Evolutionary conservation across 2,329 filamentous ascomycete species (phyloP), one percentile per base, ranked within the genome.

Genomic region (Periconia macrospinosa): DNA sequence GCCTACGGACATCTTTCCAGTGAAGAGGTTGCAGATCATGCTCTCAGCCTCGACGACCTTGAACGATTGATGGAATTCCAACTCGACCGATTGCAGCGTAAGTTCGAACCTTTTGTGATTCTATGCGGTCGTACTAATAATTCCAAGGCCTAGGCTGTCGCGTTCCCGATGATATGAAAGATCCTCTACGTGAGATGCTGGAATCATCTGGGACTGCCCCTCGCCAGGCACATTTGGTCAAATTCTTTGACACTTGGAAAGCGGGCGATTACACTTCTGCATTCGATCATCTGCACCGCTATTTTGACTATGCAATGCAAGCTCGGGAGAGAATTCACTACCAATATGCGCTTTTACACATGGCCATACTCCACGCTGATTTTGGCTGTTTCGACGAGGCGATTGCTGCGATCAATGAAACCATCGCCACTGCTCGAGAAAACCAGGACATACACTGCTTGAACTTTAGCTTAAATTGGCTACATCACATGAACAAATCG

Each of bases 251-350:
- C 71, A 86, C 92, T 0, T 97, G 92, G 93, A 85, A 89, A 70
- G 87, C 91, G 3, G 93, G 93, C 5, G 92, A 97, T 73, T 95
- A 93, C 66, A 86, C 90, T 13, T 91, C 90, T 1, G 89, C 94
- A 0, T 94, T 97, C 69, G 93, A 99, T 66, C 88, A 88, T 61
- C 81, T 99, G 18, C 92, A 97, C 72, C 87, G 91, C 48, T 99
- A 97, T 73, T 99, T 97, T 66, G 94, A 99, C 72, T 97, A 96
- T 73, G 94, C 92, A 1, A 92, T 95, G 85, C 89, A 94, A 65
- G 89, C 86, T 61, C 81, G 86, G 55, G 90, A 96, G 65, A 87
- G 90, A 20, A 84, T 89, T 6, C 92, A 92, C 65, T 97, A 99
- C 67, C 94, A 97, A 69, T 96, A 97, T 69, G 94, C 94, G 0